phyloP scores from a whole-genome alignment of 768 basidiomycete genomes.

The Lyophyllum semitale region DNA sequence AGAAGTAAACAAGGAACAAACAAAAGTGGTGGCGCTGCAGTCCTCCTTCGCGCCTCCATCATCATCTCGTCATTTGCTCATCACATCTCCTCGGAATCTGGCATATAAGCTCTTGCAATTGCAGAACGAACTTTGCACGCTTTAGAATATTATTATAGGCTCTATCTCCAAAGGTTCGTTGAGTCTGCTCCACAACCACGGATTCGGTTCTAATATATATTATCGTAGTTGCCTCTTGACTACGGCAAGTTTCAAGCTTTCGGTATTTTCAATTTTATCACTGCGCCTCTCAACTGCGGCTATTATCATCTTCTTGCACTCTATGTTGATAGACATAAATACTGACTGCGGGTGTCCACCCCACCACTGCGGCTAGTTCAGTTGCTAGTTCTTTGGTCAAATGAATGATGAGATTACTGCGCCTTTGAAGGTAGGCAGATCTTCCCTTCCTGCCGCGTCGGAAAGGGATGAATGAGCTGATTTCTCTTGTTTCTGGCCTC shows the following conservation, averaged over 20 bases:
- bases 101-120: too few relatives aligned
- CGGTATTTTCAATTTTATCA: background rate
- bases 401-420: background rate
- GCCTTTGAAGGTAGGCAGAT: background rate
- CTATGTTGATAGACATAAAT: background rate
- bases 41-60: background rate
- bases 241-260: background rate
- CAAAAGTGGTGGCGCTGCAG: constrained; percentile 24
- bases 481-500: background rate
- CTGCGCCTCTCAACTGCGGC: background rate
- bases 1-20: constrained; percentile 33
- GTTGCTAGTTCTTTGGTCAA: too few relatives aligned
- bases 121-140: too few relatives aligned
- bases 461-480: background rate
- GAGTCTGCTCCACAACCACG: background rate
- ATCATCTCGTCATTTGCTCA: constrained; percentile 1
- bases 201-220: background rate
- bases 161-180: background rate
- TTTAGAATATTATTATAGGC: too few relatives aligned
- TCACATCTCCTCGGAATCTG: too few relatives aligned
- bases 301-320: background rate
- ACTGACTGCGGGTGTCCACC: background rate
- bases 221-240: background rate
- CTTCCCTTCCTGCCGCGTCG: background rate
- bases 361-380: background rate